Base-by-base conservation (phyloP, 164 flowering plant species). In the Hamamelis virginiana region DNA sequence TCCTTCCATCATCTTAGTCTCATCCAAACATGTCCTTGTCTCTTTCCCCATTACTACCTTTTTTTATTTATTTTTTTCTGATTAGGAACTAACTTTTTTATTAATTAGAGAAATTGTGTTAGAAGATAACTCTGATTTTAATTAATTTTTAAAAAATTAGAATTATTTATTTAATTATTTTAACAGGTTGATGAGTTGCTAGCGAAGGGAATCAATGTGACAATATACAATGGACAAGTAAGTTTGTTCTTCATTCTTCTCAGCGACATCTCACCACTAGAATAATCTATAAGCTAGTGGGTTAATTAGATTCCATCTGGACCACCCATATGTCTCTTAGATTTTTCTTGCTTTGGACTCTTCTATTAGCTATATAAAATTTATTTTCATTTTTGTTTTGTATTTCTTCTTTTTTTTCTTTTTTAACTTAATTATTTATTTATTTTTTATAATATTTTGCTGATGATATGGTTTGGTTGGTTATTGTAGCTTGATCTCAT, bases 201-300 rank as follows among this genome's bases (percentile, higher is more conserved):
- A 50, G 79, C 83, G 5, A 87, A 78, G 68, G 97, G 97, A 16
- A 87, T 93, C 23, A 85, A 91, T 80, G 89, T 91, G 69, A 89
- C 96, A 9, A 69, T 91, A 12, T 93, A 93, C 74, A 93, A 82
- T 81, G 98, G 96, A 10, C 98, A 92, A 77, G 97, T 90, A 81
- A 73, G 81, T 18, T 63, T 55, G 47, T 59, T 15, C 0, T 21
- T n/a, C 1, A 23, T 60, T 63, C 16, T 60, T 70, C 52, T 44
- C 50, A 65, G 52, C 66, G 11, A 59, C 43, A 10, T 21, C 23
- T 10, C 43, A 23, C 62, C 68, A 44, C 46, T 33, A 5, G n/a
- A n/a, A n/a, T n/a, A 56, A 44, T n/a, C 15, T 33, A 33, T 33
- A 2, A 2, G 4, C 16, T 9, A n/a, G 57, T 50, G 46, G 22